Conservation (phyloP, 345 rosid genomes). For the Bruguiera gymnorhiza region DNA sequence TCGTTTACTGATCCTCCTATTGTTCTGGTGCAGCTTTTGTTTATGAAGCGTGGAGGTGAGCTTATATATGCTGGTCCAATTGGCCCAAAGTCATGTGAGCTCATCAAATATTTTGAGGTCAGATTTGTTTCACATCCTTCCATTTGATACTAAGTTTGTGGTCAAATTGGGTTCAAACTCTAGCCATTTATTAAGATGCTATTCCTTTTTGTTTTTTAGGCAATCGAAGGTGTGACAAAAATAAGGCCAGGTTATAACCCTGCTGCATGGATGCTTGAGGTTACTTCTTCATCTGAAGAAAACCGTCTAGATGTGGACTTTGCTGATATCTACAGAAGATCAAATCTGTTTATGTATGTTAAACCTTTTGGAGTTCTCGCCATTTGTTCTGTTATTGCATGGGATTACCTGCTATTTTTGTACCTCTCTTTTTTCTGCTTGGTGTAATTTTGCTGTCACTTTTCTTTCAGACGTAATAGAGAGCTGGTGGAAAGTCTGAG, state of each 20-base stretch:
- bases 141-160: conserved; percentile 2
- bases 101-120: conserved; percentile 85
- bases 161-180: background rate
- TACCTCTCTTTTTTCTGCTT: conserved; percentile 10
- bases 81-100: conserved; percentile 77
- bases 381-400: background rate
- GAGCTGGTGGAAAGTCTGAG: conserved; percentile 70
- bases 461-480: conserved; percentile 53
- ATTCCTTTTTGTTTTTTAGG: conserved; percentile 37
- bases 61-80: conserved; percentile 97
- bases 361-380: conserved; percentile 14
- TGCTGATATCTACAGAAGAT: conserved; percentile 78
- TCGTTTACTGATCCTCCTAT: conserved; percentile 3
- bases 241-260: conserved; percentile 82
- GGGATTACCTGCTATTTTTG: background rate
- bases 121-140: background rate
- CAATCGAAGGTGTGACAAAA: conserved; percentile 79
- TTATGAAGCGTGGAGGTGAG: conserved; percentile 98
- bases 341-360: conserved; percentile 68
- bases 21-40: conserved; percentile 69
- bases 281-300: conserved; percentile 76
- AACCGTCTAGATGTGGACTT: conserved; percentile 69
- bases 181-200: conserved; percentile 13
- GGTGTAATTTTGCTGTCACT: conserved; percentile 11
- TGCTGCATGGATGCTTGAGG: conserved; percentile 99